Percentiles rank a stretch among this genome's conserved stretches.
Conservation (phyloP, 2,329 filamentous ascomycete species). For the Beauveria asiatica region DNA sequence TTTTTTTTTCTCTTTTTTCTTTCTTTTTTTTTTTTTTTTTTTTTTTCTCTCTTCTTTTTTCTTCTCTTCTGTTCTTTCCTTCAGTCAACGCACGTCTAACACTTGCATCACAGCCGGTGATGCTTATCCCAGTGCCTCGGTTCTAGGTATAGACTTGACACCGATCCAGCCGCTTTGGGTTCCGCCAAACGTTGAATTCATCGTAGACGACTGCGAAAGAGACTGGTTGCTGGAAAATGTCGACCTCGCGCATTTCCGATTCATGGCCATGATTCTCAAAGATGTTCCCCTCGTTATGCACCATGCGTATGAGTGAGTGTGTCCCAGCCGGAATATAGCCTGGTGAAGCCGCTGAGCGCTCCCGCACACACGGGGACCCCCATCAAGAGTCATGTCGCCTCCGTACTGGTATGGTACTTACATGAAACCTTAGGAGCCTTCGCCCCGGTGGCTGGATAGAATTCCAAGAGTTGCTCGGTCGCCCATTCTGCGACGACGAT, state of each 20-base stretch:
- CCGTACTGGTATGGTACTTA: not conserved
- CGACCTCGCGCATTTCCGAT: constrained; percentile 47
- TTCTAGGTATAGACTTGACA: constrained; percentile 34
- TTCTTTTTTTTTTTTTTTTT: too few species aligned
- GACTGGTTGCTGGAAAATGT: constrained; percentile 48
- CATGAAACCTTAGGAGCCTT: constrained; percentile 5
- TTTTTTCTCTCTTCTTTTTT: too few species aligned
- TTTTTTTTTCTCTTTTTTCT: too few species aligned
- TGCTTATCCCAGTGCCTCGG: constrained; percentile 30
- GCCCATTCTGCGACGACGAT: constrained; percentile 34
- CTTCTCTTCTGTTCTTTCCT: too few species aligned
- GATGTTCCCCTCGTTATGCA: constrained; percentile 40
- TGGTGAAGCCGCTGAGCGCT: not conserved
- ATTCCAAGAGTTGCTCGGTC: constrained; percentile 36
- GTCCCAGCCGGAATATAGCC: not conserved
- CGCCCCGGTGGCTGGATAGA: constrained; percentile 42
- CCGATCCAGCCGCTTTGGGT: constrained; percentile 41
- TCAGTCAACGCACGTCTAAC: not conserved
- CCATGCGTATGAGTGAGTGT: constrained; percentile 26
- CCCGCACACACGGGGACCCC: not conserved
- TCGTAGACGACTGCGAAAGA: constrained; percentile 52
- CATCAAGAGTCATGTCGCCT: not conserved
- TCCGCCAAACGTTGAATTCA: constrained; percentile 52
- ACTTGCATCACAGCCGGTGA: constrained; percentile 27
- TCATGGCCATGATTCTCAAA: constrained; percentile 41